These are phyloP conservation scores for Tinospora cordifolia DNA, from an alignment of 164 flowering plant species.

Conservation along the genomic window DNA sequence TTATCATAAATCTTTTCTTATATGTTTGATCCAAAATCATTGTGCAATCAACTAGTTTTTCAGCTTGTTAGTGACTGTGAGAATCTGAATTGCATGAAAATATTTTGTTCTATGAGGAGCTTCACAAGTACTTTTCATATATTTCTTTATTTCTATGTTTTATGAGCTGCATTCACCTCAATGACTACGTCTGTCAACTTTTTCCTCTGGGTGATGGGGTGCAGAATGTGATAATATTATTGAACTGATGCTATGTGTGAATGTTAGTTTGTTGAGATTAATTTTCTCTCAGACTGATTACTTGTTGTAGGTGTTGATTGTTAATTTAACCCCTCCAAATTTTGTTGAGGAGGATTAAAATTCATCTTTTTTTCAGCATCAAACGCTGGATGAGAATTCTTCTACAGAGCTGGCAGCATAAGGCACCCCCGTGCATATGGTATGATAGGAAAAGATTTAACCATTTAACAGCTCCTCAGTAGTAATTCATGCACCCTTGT, in stretches of 20 bases:
- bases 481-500: slow-evolving; percentile 15
- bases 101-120: not conserved
- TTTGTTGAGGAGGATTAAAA: slow-evolving; percentile 39
- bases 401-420: slow-evolving; percentile 57
- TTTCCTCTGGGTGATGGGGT: not conserved
- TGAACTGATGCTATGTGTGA: not conserved
- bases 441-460: slow-evolving; percentile 66
- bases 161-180: not conserved
- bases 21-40: not conserved
- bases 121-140: not conserved
- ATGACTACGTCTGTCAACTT: not conserved
- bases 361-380: slow-evolving; percentile 57
- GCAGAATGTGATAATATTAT: not conserved
- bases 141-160: no score
- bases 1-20: not conserved
- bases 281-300: not conserved
- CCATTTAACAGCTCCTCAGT: slow-evolving; percentile 33
- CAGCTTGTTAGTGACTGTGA: not conserved
- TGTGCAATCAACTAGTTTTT: not conserved
- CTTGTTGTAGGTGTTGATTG: slow-evolving; percentile 13
- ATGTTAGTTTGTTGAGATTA: not conserved
- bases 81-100: not conserved
- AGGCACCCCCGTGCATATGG: slow-evolving; percentile 48
- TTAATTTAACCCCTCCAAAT: slow-evolving; percentile 30
- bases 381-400: slow-evolving; percentile 58